Conservation (phyloP, 257 asterid genomes). For the Solanum rostratum region DNA sequence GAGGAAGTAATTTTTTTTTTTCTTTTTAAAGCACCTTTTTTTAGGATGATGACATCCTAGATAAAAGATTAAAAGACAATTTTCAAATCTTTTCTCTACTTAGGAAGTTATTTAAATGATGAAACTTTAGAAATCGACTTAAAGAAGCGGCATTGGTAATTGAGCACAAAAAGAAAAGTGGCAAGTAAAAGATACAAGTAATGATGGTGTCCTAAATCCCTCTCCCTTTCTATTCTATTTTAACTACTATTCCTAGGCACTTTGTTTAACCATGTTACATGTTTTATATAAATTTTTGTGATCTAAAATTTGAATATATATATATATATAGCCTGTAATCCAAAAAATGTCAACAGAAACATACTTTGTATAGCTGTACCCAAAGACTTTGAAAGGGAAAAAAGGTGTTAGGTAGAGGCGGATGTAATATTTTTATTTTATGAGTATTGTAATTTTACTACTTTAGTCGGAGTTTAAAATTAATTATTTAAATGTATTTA, state of each 20-base stretch:
- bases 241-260: neutral
- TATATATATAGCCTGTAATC: too few relatives aligned
- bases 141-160: slow-evolving; percentile 7
- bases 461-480: too few relatives aligned
- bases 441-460: too few relatives aligned
- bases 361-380: neutral
- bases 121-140: neutral
- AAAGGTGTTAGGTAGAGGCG: neutral
- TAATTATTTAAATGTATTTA: too few relatives aligned
- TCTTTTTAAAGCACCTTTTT: neutral
- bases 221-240: neutral
- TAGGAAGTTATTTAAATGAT: neutral
- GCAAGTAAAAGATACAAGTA: neutral
- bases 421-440: neutral
- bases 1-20: too few relatives aligned
- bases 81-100: neutral
- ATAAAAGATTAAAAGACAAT: neutral
- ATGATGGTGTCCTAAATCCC: neutral
- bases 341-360: neutral
- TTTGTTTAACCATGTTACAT: neutral
- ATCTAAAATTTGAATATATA: neutral
- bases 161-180: slow-evolving; percentile 3
- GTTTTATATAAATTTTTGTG: neutral
- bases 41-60: neutral
- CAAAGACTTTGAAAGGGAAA: neutral